Conservation (phyloP, 805 yeast genomes). For the Candida oleophila region DNA sequence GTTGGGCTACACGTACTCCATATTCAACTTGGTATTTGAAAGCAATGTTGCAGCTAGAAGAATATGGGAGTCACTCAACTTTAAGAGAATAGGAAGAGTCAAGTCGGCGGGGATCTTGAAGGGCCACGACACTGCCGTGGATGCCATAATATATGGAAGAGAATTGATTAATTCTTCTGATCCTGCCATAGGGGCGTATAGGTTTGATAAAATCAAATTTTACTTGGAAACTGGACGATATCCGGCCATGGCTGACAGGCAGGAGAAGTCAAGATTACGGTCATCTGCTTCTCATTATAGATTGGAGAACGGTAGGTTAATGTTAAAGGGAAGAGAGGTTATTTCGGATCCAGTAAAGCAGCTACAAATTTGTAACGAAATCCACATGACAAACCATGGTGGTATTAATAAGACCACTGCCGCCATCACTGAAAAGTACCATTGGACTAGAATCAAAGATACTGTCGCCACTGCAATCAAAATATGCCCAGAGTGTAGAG, state of each 20-base stretch:
- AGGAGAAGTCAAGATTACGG: conserved; percentile 84
- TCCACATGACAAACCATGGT: conserved; percentile 70
- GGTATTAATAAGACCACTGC: conserved; percentile 90
- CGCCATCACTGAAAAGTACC: conserved; percentile 72
- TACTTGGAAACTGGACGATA: conserved; percentile 83
- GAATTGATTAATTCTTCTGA: conserved; percentile 62
- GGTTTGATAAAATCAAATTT: conserved; percentile 74
- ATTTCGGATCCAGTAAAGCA: conserved; percentile 74
- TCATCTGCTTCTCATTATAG: conserved; percentile 77
- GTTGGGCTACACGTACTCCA: conserved; percentile 80
- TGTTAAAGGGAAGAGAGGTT: conserved; percentile 81
- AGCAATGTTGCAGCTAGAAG: conserved; percentile 80
- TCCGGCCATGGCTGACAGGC: conserved; percentile 79
- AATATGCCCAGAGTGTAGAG: conserved; percentile 73
- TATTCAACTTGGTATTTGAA: conserved; percentile 85
- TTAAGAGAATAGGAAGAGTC: conserved; percentile 74
- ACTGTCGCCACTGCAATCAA: conserved; percentile 79
- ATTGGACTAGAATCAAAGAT: conserved; percentile 89
- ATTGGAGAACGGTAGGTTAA: conserved; percentile 66
- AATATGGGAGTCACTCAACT: conserved; percentile 73
- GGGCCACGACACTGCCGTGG: conserved; percentile 82
- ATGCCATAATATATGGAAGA: conserved; percentile 81
- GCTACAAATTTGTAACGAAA: conserved; percentile 65
- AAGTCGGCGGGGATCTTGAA: conserved; percentile 87
- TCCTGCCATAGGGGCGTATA: conserved; percentile 49